phyloP scores from a whole-genome alignment of 192 early-diverging fungal genomes.

The Oehlia diaphana region DNA sequence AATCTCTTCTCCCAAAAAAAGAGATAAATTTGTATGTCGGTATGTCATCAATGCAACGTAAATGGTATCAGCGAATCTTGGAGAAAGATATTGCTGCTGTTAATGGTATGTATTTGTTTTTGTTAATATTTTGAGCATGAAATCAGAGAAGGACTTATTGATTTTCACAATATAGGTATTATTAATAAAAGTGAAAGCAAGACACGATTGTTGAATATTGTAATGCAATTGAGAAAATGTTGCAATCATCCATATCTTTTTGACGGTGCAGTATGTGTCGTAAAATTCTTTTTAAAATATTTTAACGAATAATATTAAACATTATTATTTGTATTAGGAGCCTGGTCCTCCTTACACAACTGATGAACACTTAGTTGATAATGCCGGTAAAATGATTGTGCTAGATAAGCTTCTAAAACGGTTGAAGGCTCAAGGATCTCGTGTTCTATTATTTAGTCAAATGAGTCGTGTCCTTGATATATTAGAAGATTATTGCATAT shows the following conservation, averaged over 20 bases:
- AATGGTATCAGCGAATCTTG: slow-evolving; percentile 93
- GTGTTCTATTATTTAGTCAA: slow-evolving; percentile 95
- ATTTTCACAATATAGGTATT: slow-evolving; percentile 40
- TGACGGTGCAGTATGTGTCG: slow-evolving; percentile 60
- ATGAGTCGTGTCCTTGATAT: slow-evolving; percentile 99
- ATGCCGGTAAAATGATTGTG: slow-evolving; percentile 89
- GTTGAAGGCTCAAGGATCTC: slow-evolving; percentile 85
- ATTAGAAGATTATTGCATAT: slow-evolving; percentile 95
- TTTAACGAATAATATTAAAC: slow-evolving; percentile 47
- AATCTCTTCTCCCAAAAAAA: slow-evolving; percentile 93
- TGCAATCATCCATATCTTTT: slow-evolving; percentile 98
- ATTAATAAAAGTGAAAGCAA: slow-evolving; percentile 77
- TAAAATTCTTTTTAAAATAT: slow-evolving; percentile 50
- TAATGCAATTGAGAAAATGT: slow-evolving; percentile 93
- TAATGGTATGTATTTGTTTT: slow-evolving; percentile 62
- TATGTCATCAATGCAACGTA: slow-evolving; percentile 91
- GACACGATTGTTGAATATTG: slow-evolving; percentile 91
- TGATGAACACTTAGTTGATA: slow-evolving; percentile 92
- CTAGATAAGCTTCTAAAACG: slow-evolving; percentile 86
- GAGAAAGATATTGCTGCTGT: slow-evolving; percentile 98
- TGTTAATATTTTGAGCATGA: not conserved
- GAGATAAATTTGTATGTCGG: slow-evolving; percentile 90
- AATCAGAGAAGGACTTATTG: not conserved
- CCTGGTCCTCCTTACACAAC: slow-evolving; percentile 96
- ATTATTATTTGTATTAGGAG: slow-evolving; percentile 53